phyloP scores from a whole-genome alignment of 192 early-diverging fungal genomes.

The Coemansia aciculifera region DNA sequence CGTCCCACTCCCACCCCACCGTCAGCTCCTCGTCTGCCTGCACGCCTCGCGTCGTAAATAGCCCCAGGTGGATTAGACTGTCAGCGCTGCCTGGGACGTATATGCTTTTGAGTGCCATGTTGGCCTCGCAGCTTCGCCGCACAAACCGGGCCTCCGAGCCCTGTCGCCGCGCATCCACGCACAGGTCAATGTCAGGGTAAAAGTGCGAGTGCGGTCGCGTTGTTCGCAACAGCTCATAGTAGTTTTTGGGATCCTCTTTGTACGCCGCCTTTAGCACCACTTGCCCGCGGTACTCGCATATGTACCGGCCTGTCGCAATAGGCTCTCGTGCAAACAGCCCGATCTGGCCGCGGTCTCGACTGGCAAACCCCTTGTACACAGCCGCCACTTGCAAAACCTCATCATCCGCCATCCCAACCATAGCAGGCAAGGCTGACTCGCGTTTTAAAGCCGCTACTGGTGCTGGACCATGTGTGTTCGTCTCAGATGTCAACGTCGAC shows the following conservation, averaged over 20 bases:
- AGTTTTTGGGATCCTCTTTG: constrained; percentile 65
- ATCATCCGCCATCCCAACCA: constrained; percentile 15
- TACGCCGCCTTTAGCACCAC: constrained; percentile 66
- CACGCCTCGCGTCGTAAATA: constrained; percentile 64
- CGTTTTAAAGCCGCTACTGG: neutral
- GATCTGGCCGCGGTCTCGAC: constrained; percentile 27
- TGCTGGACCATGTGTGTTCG: neutral
- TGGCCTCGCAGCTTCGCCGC: constrained; percentile 67
- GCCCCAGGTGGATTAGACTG: constrained; percentile 62
- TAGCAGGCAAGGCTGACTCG: constrained; percentile 9
- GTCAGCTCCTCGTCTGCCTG: constrained; percentile 68
- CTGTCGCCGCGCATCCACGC: constrained; percentile 67
- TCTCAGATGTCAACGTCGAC: neutral
- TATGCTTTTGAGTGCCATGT: constrained; percentile 64
- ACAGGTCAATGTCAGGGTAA: constrained; percentile 64
- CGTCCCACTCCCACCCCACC: constrained; percentile 71
- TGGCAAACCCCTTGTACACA: constrained; percentile 19
- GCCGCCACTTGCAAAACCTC: constrained; percentile 12
- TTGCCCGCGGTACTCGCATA: constrained; percentile 80
- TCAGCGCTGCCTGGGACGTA: constrained; percentile 50
- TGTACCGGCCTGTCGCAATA: constrained; percentile 46
- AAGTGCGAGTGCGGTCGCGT: constrained; percentile 66
- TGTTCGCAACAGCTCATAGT: constrained; percentile 66
- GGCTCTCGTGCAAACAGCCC: constrained; percentile 40
- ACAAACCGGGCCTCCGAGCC: constrained; percentile 71